Base-by-base conservation (phyloP, 352 stramenopile species). In the Phytophthora gonapodyides region DNA sequence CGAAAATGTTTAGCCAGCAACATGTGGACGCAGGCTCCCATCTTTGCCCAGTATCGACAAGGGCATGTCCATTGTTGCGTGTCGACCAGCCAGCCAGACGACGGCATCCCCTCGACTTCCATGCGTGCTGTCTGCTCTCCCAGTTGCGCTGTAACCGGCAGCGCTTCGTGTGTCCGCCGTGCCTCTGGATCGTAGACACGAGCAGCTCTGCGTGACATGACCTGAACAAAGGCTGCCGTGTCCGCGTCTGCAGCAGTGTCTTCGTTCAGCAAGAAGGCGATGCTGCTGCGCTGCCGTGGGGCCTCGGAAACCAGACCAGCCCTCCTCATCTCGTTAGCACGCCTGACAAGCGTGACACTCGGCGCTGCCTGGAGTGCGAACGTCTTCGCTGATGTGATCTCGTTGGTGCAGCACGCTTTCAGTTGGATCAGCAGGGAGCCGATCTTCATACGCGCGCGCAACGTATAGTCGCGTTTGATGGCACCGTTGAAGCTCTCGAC, bases 401-500 rank as follows among this genome's bases (percentile, higher is more conserved):
- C 17, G 30, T 40, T 3, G 2, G 8, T 15, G 30, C 16, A 57
- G 36, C 55, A 57, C 3, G 40, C 35, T 38, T 19, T 50, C 8
- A 43, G 38, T 30, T 63, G 35, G 5, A 35, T 11, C 7, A 63
- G 16, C 2, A 63, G 36, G 8, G 45, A 44, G 17, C 44, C 45
- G 24, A 57, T 44, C 16, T 42, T 51, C 36, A 63, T 43, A 1
- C 45, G 15, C 1, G n/a, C 7, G 2, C 45, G 47, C n/a, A 70
- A 10, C 13, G 64, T 64, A 47, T 73, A 76, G 8, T 71, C 55
- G 16, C 51, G 45, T 46, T 76, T 76, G 9, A 69, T 41, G 7
- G 17, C 27, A 5, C 12, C 31, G 46, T 73, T 76, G 17, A 73
- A 76, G 19, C 61, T 64, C 15, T 73, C 63, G 2, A 67, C 45